Conservation (phyloP, 148 eudicot species). For the Hydrangea macrophylla region DNA sequence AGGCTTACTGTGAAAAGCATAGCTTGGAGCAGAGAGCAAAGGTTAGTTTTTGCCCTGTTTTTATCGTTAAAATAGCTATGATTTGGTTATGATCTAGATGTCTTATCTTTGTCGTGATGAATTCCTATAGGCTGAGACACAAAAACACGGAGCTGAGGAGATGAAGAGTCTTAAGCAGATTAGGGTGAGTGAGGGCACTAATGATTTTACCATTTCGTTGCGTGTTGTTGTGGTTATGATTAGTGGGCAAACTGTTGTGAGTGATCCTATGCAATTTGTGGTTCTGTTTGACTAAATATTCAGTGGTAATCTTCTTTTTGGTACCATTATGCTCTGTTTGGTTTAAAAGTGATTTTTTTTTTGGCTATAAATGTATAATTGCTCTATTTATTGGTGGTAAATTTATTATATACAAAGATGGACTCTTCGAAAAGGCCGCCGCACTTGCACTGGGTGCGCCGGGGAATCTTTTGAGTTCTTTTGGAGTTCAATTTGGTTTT, state of each 20-base stretch:
- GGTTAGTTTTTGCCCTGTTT: constrained; percentile 38
- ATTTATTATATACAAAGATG: no score
- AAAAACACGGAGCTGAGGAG: constrained; percentile 79
- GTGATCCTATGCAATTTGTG: neutral
- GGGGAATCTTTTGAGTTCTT: no score
- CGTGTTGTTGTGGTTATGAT: constrained; percentile 1
- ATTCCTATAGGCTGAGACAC: constrained; percentile 59
- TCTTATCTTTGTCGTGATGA: constrained; percentile 6
- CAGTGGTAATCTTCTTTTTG: no score
- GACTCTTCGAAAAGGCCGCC: no score
- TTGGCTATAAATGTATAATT: no score
- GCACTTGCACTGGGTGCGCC: no score
- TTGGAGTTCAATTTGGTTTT: no score
- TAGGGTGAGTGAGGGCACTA: constrained; percentile 59
- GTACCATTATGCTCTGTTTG: no score
- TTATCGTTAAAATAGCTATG: constrained; percentile 3
- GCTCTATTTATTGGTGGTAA: no score
- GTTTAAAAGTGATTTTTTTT: no score
- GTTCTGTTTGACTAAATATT: neutral
- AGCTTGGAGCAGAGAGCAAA: constrained; percentile 87
- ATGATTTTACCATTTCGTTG: neutral
- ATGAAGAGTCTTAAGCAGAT: constrained; percentile 73
- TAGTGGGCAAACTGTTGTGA: neutral
- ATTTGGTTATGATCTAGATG: neutral
- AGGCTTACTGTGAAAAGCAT: constrained; percentile 90